Evolutionary conservation across 163 green algal genomes (phyloP), one percentile per base, ranked within the genome.

Genomic region (Chlamydomonas reinhardtii): DNA sequence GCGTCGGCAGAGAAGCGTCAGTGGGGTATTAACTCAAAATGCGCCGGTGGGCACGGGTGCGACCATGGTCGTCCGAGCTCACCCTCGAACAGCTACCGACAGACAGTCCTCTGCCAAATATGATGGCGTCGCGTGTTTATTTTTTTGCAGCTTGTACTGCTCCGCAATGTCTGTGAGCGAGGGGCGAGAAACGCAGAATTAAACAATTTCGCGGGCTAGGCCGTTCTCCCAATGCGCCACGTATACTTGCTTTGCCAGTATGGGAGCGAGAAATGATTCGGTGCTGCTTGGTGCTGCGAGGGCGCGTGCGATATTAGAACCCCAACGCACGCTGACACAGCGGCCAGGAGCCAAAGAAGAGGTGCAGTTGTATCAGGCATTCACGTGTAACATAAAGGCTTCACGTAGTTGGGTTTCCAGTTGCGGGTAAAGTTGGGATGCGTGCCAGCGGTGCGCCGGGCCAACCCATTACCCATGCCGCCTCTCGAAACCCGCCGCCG

Each of bases 221-320:
- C n/a, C n/a, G n/a, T n/a, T n/a, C n/a, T n/a, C n/a, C n/a, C n/a
- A n/a, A n/a, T n/a, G n/a, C n/a, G n/a, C n/a, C n/a, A n/a, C n/a
- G n/a, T n/a, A n/a, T 71, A 17, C 78, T 77, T 62, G 25, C 80
- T 37, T 79, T 86, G 69, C 80, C 80, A 86, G 70, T 71, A 86
- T 19, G 80, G 80, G 16, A 86, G 27, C 4, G 56, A 35, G 20
- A 17, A 43, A n/a, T 48, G 37, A 27, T 11, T 73, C 5, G 69
- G 69, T 27, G 48, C 6, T 1, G 17, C 54, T 32, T 72, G 15
- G 25, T 64, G 24, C 4, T 27, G 27, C 9, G 70, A n/a, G 9
- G 80, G 70, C 22, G 35, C 6, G 12, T 79, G 64, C 6, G 70
- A 65, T 0, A 79, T 71, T 4, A 86, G 56, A 0, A 86, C 16